These are phyloP conservation scores for Singerocomus inundabilis DNA, from an alignment of 1,284 basidiomycete genomes.

Conservation along the genomic window DNA sequence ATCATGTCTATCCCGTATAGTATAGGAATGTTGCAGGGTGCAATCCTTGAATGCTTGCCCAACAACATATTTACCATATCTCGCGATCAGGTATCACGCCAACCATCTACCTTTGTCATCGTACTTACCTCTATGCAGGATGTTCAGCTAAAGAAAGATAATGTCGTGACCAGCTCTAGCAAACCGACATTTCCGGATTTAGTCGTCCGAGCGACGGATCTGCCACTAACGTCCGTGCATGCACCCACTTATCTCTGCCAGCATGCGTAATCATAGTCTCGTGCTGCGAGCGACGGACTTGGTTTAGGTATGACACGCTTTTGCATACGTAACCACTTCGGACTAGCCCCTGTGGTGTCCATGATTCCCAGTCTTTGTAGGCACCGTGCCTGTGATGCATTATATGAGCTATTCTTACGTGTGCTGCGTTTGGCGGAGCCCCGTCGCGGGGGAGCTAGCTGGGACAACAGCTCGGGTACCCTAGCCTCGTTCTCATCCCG, in stretches of 20 bases:
- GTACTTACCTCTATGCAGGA: slow-evolving; percentile 38
- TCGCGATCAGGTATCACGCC: slow-evolving; percentile 51
- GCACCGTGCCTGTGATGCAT: no score
- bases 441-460: neutral
- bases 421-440: no score
- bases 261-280: neutral
- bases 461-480: neutral
- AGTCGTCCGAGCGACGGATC: slow-evolving; percentile 36
- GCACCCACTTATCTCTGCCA: slow-evolving; percentile 53
- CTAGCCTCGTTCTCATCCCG: neutral
- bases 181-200: slow-evolving; percentile 45
- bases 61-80: slow-evolving; percentile 63
- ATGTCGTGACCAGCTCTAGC: slow-evolving; percentile 46
- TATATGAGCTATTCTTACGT: no score
- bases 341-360: no score
- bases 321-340: no score
- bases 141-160: slow-evolving; percentile 58
- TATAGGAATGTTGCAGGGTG: slow-evolving; percentile 59
- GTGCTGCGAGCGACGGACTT: neutral
- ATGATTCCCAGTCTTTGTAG: no score
- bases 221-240: slow-evolving; percentile 48
- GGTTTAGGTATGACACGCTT: no score
- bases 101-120: neutral
- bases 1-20: slow-evolving; percentile 62
- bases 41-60: slow-evolving; percentile 60